These are phyloP conservation scores for Lipomyces kockii DNA, from an alignment of 805 yeast species.

Conservation along the genomic window DNA sequence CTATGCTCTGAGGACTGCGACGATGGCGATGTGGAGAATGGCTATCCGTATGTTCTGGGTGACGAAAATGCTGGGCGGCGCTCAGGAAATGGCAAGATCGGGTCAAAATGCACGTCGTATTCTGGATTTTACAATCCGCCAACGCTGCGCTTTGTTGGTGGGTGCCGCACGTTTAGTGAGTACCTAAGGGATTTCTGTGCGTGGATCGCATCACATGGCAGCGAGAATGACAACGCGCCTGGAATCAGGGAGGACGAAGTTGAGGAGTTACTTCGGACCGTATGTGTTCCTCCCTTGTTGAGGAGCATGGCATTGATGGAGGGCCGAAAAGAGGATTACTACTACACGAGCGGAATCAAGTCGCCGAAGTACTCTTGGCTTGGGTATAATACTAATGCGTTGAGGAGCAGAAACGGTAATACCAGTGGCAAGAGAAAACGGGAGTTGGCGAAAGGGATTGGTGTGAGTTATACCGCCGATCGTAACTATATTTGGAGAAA, in stretches of 20 bases:
- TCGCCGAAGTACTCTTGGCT: slow-evolving; percentile 1
- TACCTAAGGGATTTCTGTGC: slow-evolving; percentile 14
- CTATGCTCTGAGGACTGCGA: background rate
- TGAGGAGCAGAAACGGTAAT: background rate
- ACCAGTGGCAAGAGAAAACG: slow-evolving; percentile 2
- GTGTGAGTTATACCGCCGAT: slow-evolving; percentile 21
- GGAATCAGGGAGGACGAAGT: slow-evolving; percentile 15
- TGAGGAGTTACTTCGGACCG: slow-evolving; percentile 12
- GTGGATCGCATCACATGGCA: background rate
- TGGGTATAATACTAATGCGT: background rate
- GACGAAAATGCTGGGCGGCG: background rate
- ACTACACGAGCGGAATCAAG: background rate
- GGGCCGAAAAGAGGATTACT: slow-evolving; percentile 7
- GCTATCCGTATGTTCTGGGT: background rate
- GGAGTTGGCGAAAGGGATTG: slow-evolving; percentile 11
- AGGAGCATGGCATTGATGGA: slow-evolving; percentile 20
- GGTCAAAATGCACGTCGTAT: slow-evolving; percentile 12
- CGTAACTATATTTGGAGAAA: slow-evolving; percentile 31
- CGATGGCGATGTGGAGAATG: background rate
- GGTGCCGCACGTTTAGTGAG: slow-evolving; percentile 30
- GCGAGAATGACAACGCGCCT: background rate
- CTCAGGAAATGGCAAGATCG: background rate
- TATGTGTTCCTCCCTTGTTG: slow-evolving; percentile 15
- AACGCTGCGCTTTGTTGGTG: slow-evolving; percentile 18
- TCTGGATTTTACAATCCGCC: slow-evolving; percentile 24